Evolutionary conservation across 805 yeast genomes (phyloP).

Genomic region (Teunomyces cretensis): DNA sequence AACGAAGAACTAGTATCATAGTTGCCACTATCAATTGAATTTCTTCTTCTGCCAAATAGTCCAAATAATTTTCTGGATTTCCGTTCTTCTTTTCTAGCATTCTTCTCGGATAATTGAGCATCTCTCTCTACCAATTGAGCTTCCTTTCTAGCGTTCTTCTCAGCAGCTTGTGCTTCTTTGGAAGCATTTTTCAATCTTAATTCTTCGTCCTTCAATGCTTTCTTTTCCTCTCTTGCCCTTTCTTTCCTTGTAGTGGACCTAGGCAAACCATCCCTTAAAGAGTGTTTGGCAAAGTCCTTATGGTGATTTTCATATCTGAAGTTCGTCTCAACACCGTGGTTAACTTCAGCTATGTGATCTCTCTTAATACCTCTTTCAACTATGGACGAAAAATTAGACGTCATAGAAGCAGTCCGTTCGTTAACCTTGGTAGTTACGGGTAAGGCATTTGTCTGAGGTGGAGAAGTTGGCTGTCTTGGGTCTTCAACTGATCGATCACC

Average conservation of each 20-base stretch:
- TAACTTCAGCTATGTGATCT: not conserved
- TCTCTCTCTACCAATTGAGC: conserved; percentile 7
- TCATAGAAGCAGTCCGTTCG: not conserved
- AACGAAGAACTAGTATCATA: conserved; percentile 2
- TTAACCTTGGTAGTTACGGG: not conserved
- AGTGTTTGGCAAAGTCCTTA: conserved; percentile 30
- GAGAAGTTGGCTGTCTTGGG: not conserved
- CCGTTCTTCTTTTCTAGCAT: conserved; percentile 1
- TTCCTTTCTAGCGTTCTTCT: conserved; percentile 13
- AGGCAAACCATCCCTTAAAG: conserved; percentile 21
- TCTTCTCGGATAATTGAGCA: conserved; percentile 2
- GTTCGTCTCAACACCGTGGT: conserved; percentile 16
- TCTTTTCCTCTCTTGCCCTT: conserved; percentile 24
- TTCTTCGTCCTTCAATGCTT: conserved; percentile 10
- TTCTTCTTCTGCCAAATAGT: conserved; percentile 8
- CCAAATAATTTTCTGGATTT: conserved; percentile 2
- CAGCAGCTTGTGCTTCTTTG: conserved; percentile 6
- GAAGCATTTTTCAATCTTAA: conserved; percentile 14
- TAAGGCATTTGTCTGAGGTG: not conserved
- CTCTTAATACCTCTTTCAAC: not conserved
- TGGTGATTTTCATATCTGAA: conserved; percentile 32
- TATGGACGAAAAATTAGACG: not conserved
- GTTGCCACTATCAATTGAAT: not conserved
- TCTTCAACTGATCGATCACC: conserved; percentile 10
- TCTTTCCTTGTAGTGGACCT: conserved; percentile 20